Evolutionary conservation across 1,284 basidiomycete species (phyloP).

Genomic region (Abortiporus biennis): DNA sequence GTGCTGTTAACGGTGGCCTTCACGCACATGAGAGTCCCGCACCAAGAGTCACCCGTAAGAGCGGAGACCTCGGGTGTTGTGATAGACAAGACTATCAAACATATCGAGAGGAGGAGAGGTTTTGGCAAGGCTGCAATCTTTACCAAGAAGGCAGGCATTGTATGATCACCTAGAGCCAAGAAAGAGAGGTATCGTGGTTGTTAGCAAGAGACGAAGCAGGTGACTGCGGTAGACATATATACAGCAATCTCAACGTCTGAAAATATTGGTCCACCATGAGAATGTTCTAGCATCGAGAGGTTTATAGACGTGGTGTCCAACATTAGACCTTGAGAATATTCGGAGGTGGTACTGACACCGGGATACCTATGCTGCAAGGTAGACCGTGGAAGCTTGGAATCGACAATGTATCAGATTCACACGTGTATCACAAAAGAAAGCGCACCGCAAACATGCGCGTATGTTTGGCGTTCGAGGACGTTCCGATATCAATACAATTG

Average conservation of each 20-base stretch:
- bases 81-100: constrained; percentile 4
- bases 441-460: background rate
- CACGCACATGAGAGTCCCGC: constrained; percentile 38
- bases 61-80: constrained; percentile 15
- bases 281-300: too few species aligned
- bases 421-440: background rate
- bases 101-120: constrained; percentile 8
- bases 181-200: constrained; percentile 1
- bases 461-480: background rate
- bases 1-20: constrained; percentile 36
- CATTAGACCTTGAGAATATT: constrained; percentile 1
- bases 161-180: constrained; percentile 10
- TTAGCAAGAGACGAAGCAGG: background rate
- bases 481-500: constrained; percentile 3
- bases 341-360: constrained; percentile 1
- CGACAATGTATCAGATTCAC: background rate
- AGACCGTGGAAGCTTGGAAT: background rate
- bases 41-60: constrained; percentile 35
- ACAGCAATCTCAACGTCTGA: too few species aligned
- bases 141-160: constrained; percentile 1
- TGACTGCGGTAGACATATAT: background rate
- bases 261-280: background rate
- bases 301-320: too few species aligned
- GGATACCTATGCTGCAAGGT: background rate
- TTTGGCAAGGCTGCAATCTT: constrained; percentile 10